Evolutionary conservation across 345 rosid genomes (phyloP), one percentile per base, ranked within the genome.

Genomic region (Eucalyptus victrix): DNA sequence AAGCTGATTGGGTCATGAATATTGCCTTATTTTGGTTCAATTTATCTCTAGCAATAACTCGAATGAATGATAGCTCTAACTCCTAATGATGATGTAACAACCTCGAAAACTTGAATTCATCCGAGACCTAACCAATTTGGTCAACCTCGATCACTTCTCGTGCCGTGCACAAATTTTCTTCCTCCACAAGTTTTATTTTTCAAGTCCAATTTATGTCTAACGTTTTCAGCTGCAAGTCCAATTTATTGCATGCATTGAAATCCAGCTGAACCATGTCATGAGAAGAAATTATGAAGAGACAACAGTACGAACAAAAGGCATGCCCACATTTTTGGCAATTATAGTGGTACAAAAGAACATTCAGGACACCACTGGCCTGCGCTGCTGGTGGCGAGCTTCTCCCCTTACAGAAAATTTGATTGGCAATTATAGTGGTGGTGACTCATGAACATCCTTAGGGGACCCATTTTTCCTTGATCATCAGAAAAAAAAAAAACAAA

Each of bases 281-380:
- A 65, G 37, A 65, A n/a, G 19, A n/a, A n/a, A 5, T n/a, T 30
- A n/a, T 2, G 76, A 7, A 65, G 37, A n/a, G 76, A 65, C 10
- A 15, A 7, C 34, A 0, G 1, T 7, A n/a, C 6, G 21, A 37
- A n/a, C 76, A 30, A n/a, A 15, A 65, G 9, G 18, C 34, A 14
- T 32, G 7, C 19, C 76, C 76, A 65, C 21, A n/a, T 65, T 65
- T 26, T n/a, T n/a, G 69, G 6, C 37, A 65, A 30, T 7, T 65
- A 4, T n/a, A n/a, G 72, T 1, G 37, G 19, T 13, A 65, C 19
- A 30, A n/a, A 65, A 60, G 0, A 2, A 30, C 17, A 49, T 49
- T 0, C 5, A 2, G 69, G 17, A 62, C 69, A n/a, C n/a, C n/a
- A n/a, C n/a, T n/a, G n/a, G n/a, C n/a, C n/a, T n/a, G n/a, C n/a